Base-by-base conservation (phyloP, 2,329 filamentous ascomycete genomes). In the Escovopsis weberi region DNA sequence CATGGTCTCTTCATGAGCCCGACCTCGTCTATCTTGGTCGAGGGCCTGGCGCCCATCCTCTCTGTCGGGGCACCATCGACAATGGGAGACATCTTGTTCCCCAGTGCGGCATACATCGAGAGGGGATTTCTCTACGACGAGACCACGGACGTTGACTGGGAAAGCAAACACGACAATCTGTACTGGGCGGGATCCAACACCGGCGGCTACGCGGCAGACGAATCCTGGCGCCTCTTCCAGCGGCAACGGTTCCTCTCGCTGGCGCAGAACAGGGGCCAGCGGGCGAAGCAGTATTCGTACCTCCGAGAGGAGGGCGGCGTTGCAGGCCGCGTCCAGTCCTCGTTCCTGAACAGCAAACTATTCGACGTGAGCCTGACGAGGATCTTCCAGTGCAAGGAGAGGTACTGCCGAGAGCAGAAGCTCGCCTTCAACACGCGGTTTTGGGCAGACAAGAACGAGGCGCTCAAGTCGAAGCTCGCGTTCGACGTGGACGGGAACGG, bases 151-250 rank as follows among this genome's bases (percentile, higher is more conserved):
- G 34, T 64, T 0, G 51, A 56, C 0, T 78, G 72, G 72, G 53
- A 66, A 0, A 38, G 58, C 6, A 79, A 78, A 49, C 48, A 48
- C 2, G 65, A 69, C 33, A 66, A 64, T 2, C 50, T 77, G 0
- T 78, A 77, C 52, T 78, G 74, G 75, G 65, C 67, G 0, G 74
- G 74, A 0, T 72, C 68, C 0, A 74, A 64, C 0, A 75, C 73
- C 0, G 74, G 73, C 2, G 70, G 64, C 0, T 65, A 58, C 34
- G 58, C 55, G 0, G 46, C 47, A 0, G 52, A 57, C 9, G 47
- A 54, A 2, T 43, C 52, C 0, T 74, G 69, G 69, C 48, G 47
- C 1, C 40, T 54, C 1, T 65, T 60, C 35, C 72, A 76, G 18
- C 63, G 73, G 1, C 69, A 74, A 50, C 52, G 69, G 45, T 63